phyloP scores from a whole-genome alignment of 2,329 filamentous ascomycete genomes.

The Aspergillus hiratsukae region DNA sequence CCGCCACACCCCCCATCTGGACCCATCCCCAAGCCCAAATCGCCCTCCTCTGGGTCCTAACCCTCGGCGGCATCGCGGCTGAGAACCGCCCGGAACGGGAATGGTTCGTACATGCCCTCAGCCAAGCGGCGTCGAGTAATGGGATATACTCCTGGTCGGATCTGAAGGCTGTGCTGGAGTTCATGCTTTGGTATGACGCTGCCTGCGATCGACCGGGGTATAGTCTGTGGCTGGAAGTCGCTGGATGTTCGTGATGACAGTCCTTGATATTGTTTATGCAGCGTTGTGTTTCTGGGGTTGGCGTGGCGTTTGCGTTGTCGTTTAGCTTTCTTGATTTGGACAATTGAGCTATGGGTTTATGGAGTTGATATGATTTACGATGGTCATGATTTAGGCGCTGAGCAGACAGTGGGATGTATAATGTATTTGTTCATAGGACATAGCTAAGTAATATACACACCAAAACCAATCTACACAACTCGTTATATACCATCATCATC shows the following conservation, averaged over 20 bases:
- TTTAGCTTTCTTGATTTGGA: too few species aligned
- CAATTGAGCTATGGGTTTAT: too few species aligned
- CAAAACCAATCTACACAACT: too few species aligned
- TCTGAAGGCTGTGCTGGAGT: slow-evolving; percentile 19
- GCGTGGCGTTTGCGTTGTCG: too few species aligned
- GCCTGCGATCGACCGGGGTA: slow-evolving; percentile 31
- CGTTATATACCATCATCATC: not conserved
- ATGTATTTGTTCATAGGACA: not conserved
- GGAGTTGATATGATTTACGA: slow-evolving; percentile 6
- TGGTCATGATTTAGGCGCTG: not conserved
- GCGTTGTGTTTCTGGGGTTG: not conserved
- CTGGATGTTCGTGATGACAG: not conserved
- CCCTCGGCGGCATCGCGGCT: slow-evolving; percentile 37
- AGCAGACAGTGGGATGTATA: not conserved
- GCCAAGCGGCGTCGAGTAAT: slow-evolving; percentile 14
- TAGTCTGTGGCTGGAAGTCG: slow-evolving; percentile 26
- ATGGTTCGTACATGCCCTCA: slow-evolving; percentile 31
- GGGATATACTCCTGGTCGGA: slow-evolving; percentile 23
- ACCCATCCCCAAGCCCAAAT: slow-evolving; percentile 17
- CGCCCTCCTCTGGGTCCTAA: slow-evolving; percentile 34
- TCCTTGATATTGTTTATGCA: not conserved
- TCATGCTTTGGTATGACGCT: slow-evolving; percentile 33
- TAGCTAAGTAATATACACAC: not conserved
- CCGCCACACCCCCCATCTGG: slow-evolving; percentile 22
- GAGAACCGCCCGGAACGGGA: slow-evolving; percentile 24